Percentiles rank a stretch among this genome's conserved stretches.
Evolutionary conservation across 2,329 filamentous ascomycete genomes (phyloP).

Genomic region (Penicillium hordei): DNA sequence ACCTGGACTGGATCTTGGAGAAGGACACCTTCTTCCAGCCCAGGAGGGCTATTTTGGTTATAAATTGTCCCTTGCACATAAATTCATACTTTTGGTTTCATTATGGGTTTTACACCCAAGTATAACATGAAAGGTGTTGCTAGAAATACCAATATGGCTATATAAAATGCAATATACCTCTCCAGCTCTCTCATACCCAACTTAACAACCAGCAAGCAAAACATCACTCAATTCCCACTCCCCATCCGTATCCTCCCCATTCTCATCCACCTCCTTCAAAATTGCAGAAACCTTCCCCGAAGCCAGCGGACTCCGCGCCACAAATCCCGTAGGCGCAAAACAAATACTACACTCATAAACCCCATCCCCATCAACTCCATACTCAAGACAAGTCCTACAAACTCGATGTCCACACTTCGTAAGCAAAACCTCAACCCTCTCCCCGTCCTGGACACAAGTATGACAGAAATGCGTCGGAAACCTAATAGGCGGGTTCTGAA

Average conservation of each 20-base stretch:
- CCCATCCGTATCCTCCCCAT: not conserved
- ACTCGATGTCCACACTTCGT: slow-evolving; percentile 26
- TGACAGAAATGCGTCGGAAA: slow-evolving; percentile 29
- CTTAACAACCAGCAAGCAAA: not conserved
- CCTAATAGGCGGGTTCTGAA: not conserved
- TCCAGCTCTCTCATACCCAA: not conserved
- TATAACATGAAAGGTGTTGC: not conserved
- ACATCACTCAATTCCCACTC: not conserved
- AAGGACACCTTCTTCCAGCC: not conserved
- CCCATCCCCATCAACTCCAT: slow-evolving; percentile 12
- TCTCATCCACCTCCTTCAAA: too few relatives aligned
- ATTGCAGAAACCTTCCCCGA: too few relatives aligned
- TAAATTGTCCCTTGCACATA: slow-evolving; percentile 5
- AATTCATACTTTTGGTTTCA: not conserved
- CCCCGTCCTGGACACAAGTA: slow-evolving; percentile 20
- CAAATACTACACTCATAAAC: slow-evolving; percentile 26
- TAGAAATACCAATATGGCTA: not conserved
- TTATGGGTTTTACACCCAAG: not conserved
- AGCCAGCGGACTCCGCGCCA: slow-evolving; percentile 12
- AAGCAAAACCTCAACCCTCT: slow-evolving; percentile 17
- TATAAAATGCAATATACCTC: not conserved
- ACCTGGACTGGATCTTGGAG: not conserved
- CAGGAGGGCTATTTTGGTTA: not conserved
- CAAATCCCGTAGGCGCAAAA: slow-evolving; percentile 16
- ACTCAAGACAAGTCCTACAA: slow-evolving; percentile 22